These are phyloP conservation scores for Mucor mucedo DNA, from an alignment of 371 early-diverging fungal genomes.

Conservation along the genomic window DNA sequence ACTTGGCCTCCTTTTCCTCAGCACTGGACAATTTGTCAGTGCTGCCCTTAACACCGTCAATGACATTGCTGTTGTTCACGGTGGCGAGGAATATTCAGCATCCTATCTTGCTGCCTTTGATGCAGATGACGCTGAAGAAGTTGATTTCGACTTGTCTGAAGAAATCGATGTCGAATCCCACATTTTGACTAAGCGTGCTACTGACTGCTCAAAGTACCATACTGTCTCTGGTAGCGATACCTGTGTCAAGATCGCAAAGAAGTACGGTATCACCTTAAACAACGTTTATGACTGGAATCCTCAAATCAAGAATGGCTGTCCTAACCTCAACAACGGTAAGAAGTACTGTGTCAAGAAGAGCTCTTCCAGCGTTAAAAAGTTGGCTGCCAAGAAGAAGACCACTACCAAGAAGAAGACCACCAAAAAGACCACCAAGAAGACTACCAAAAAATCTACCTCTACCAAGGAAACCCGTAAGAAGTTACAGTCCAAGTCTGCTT, in stretches of 20 bases:
- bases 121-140: constrained; percentile 25
- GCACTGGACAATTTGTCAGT: constrained; percentile 16
- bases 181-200: constrained; percentile 21
- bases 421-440: constrained; percentile 25
- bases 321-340: constrained; percentile 44
- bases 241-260: constrained; percentile 41
- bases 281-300: constrained; percentile 43
- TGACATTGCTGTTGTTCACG: constrained; percentile 9
- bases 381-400: constrained; percentile 21
- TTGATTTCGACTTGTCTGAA: constrained; percentile 39
- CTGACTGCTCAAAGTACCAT: constrained; percentile 24
- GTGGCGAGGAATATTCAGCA: constrained; percentile 11
- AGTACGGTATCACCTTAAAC: constrained; percentile 33
- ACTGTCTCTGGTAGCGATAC: constrained; percentile 42
- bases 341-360: constrained; percentile 45
- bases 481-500: constrained; percentile 41
- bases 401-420: constrained; percentile 23
- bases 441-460: constrained; percentile 14
- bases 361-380: constrained; percentile 7
- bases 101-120: constrained; percentile 36
- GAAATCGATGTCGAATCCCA: constrained; percentile 16
- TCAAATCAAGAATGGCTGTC: constrained; percentile 40
- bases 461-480: constrained; percentile 38
- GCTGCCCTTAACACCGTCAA: constrained; percentile 9
- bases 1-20: constrained; percentile 29